Conservation (phyloP, 1,284 basidiomycete species). For the Abortiporus biennis region DNA sequence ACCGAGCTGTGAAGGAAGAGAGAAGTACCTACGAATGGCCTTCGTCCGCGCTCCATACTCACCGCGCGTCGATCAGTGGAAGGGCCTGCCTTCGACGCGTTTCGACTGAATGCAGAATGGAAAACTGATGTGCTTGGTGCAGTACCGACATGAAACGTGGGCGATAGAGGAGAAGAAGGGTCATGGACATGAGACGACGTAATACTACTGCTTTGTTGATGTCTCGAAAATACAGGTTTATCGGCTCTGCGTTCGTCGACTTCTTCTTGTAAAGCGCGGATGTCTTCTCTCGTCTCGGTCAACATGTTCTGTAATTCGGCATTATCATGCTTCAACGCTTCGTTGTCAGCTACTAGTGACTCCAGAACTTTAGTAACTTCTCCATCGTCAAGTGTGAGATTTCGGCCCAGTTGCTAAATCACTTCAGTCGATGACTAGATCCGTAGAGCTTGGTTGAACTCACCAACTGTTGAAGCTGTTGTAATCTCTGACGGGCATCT, state of each 20-base stretch:
- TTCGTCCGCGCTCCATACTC: slow-evolving; percentile 24
- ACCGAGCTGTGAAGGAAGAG: not conserved
- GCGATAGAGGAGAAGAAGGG: slow-evolving; percentile 18
- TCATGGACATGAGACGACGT: slow-evolving; percentile 15
- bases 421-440: slow-evolving; percentile 1
- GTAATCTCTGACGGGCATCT: slow-evolving; percentile 66
- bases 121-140: slow-evolving; percentile 18
- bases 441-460: slow-evolving; percentile 3
- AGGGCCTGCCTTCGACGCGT: slow-evolving; percentile 9
- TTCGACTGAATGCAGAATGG: slow-evolving; percentile 17
- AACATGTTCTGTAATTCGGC: slow-evolving; percentile 72
- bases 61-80: slow-evolving; percentile 18
- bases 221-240: slow-evolving; percentile 22
- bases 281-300: slow-evolving; percentile 72
- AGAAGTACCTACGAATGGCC: slow-evolving; percentile 33
- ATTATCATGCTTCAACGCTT: slow-evolving; percentile 75
- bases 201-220: slow-evolving; percentile 19
- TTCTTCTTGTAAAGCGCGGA: slow-evolving; percentile 64
- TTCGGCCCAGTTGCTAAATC: slow-evolving; percentile 37
- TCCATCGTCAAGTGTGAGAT: slow-evolving; percentile 39
- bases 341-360: slow-evolving; percentile 79
- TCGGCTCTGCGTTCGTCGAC: slow-evolving; percentile 62
- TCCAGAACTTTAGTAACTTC: slow-evolving; percentile 71
- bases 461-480: slow-evolving; percentile 56
- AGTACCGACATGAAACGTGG: slow-evolving; percentile 23